Evolutionary conservation across 73 alveolate species (phyloP).

Genomic region (Symbiodinium natans): DNA sequence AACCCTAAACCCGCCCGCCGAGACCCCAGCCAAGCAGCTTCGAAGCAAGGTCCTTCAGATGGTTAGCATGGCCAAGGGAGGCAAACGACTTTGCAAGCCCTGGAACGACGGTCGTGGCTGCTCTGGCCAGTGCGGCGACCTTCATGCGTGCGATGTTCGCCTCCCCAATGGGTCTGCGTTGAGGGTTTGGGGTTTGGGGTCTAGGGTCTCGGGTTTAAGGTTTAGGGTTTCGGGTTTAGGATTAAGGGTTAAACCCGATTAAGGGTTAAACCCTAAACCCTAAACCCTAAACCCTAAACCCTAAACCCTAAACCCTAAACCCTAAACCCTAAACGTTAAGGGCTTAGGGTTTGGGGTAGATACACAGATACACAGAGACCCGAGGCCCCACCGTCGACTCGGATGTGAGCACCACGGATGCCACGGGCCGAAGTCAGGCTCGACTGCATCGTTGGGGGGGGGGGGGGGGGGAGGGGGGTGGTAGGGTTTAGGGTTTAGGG

Average conservation of each 20-base stretch:
- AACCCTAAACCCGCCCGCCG: background rate
- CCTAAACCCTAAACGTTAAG: background rate
- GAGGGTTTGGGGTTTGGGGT: background rate
- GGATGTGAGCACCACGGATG: constrained; percentile 80
- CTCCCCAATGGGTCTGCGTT: too few relatives aligned
- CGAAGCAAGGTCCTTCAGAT: too few relatives aligned
- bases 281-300: too few relatives aligned
- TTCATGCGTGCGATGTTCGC: too few relatives aligned
- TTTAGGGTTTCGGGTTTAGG: background rate
- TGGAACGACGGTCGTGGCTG: too few relatives aligned
- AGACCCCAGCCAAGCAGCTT: too few relatives aligned
- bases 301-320: too few relatives aligned
- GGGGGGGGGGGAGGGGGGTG: background rate
- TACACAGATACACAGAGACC: background rate
- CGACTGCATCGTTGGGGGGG: too few relatives aligned
- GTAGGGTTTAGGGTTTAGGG: background rate
- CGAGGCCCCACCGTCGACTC: constrained; percentile 88
- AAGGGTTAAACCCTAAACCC: background rate
- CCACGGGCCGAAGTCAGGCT: constrained; percentile 72
- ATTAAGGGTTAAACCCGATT: background rate
- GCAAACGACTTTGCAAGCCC: too few relatives aligned
- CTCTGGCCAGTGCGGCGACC: too few relatives aligned
- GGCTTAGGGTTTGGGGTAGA: background rate
- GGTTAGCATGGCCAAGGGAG: too few relatives aligned
- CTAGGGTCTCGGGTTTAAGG: background rate